Percentiles rank a stretch among this genome's conserved stretches.
These are phyloP conservation scores for Calocera cornea DNA, from an alignment of 768 basidiomycete species.

Conservation along the genomic window DNA sequence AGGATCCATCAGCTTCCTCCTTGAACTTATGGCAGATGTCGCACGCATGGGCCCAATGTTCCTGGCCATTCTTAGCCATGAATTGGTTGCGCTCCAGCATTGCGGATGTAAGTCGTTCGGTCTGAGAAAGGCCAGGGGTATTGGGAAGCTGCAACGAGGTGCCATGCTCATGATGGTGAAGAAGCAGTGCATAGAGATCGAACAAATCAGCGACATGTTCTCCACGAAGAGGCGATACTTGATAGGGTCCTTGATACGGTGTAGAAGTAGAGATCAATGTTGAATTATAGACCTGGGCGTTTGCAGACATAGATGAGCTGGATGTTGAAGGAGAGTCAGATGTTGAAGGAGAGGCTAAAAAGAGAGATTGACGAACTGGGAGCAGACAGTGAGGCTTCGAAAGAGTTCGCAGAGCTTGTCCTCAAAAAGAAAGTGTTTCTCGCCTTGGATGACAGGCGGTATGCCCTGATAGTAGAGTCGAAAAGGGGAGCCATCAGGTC, in stretches of 20 bases:
- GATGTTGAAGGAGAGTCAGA: too few species aligned
- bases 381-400: too few species aligned
- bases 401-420: too few species aligned
- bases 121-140: not conserved
- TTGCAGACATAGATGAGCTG: too few species aligned
- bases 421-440: not conserved
- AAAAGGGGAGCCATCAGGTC: not conserved
- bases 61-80: conserved; percentile 6
- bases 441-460: not conserved
- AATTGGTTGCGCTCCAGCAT: not conserved
- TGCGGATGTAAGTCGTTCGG: not conserved
- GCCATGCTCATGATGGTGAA: not conserved
- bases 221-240: not conserved
- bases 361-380: too few species aligned
- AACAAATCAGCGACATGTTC: conserved; percentile 5
- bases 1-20: not conserved
- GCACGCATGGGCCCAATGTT: conserved; percentile 5
- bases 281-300: too few species aligned
- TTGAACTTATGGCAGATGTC: not conserved
- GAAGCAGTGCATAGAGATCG: not conserved
- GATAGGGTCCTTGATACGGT: too few species aligned
- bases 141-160: not conserved
- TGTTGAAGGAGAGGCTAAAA: too few species aligned
- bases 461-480: not conserved
- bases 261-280: too few species aligned